Conservation (phyloP, 352 stramenopile genomes). For the Globisporangium orthogonon region DNA sequence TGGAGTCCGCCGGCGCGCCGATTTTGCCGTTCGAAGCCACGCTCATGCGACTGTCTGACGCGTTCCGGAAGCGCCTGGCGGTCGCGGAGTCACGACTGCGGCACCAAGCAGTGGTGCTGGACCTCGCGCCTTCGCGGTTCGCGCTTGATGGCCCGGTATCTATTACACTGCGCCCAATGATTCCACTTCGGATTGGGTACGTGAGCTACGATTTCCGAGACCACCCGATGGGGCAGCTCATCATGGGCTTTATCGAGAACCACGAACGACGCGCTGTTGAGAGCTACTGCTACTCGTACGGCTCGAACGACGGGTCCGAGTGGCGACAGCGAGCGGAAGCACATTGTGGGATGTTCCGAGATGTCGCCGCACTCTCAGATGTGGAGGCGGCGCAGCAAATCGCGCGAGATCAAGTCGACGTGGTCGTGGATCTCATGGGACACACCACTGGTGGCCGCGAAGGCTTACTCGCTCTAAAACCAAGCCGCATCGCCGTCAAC, state of each 20-base stretch:
- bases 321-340: slow-evolving; percentile 52
- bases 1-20: neutral
- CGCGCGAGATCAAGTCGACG: slow-evolving; percentile 50
- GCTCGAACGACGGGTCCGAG: slow-evolving; percentile 58
- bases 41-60: slow-evolving; percentile 44
- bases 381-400: slow-evolving; percentile 52
- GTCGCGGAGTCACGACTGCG: slow-evolving; percentile 17
- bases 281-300: slow-evolving; percentile 79
- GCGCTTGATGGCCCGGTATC: neutral
- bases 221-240: slow-evolving; percentile 92
- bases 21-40: slow-evolving; percentile 74
- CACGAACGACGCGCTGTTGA: slow-evolving; percentile 50
- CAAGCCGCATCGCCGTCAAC: slow-evolving; percentile 69
- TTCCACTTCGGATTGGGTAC: slow-evolving; percentile 75
- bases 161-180: slow-evolving; percentile 14
- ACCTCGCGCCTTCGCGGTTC: slow-evolving; percentile 17
- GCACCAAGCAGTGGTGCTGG: slow-evolving; percentile 33
- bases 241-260: slow-evolving; percentile 69
- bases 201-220: slow-evolving; percentile 90
- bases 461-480: slow-evolving; percentile 52
- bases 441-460: slow-evolving; percentile 82
- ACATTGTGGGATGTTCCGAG: slow-evolving; percentile 49
- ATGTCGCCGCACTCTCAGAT: slow-evolving; percentile 45
- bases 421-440: slow-evolving; percentile 90
- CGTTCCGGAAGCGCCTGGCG: slow-evolving; percentile 40